These are phyloP conservation scores for Pseudogymnoascus sp. DNA, from an alignment of 2,329 filamentous ascomycete genomes.

Conservation along the genomic window DNA sequence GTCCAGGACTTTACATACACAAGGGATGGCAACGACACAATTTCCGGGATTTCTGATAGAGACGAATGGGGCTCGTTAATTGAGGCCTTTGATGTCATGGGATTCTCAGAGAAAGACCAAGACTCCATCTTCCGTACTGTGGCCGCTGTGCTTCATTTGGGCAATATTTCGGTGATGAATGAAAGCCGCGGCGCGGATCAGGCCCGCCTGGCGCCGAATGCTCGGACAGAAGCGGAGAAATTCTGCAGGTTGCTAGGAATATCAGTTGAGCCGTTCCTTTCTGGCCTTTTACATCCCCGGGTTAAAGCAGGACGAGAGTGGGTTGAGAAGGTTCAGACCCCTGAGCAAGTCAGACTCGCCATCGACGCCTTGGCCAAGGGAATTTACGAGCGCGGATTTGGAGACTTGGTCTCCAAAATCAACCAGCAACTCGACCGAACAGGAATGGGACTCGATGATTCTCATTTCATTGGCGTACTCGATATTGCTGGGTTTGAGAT, in stretches of 20 bases:
- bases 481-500: conserved; percentile 99
- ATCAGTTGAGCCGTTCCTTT: conserved; percentile 73
- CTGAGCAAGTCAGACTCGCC: conserved; percentile 85
- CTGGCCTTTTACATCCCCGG: conserved; percentile 80
- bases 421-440: conserved; percentile 87
- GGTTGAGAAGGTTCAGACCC: conserved; percentile 97
- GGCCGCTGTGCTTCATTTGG: conserved; percentile 85
- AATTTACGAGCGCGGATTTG: conserved; percentile 94
- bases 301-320: conserved; percentile 96
- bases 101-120: conserved; percentile 81
- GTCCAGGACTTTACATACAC: conserved; percentile 91
- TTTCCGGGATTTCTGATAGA: conserved; percentile 79
- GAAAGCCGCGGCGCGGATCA: conserved; percentile 89
- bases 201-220: conserved; percentile 70
- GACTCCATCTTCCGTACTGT: conserved; percentile 75
- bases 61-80: conserved; percentile 87
- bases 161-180: conserved; percentile 83
- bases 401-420: conserved; percentile 84
- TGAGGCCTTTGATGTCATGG: conserved; percentile 92
- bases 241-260: conserved; percentile 84
- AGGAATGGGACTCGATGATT: conserved; percentile 75
- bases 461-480: conserved; percentile 92
- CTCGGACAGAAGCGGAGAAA: conserved; percentile 65
- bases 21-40: conserved; percentile 81
- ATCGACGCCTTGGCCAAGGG: conserved; percentile 92